phyloP scores from a whole-genome alignment of 306 rosid genomes.

The Cucurbita moschata region DNA sequence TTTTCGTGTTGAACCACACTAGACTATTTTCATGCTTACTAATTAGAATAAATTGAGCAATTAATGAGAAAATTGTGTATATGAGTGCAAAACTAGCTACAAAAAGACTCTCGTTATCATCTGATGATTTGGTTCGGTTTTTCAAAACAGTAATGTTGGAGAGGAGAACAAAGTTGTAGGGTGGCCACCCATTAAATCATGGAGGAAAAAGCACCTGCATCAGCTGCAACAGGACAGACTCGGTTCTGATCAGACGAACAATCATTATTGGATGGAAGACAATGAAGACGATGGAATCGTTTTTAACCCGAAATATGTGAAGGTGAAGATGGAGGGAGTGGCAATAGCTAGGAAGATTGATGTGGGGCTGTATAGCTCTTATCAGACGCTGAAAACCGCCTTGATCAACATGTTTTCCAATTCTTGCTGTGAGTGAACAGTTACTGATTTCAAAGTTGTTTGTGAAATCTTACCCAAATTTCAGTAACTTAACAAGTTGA shows the following conservation, averaged over 20 bases:
- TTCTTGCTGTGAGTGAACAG: constrained; percentile 18
- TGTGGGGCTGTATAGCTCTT: constrained; percentile 38
- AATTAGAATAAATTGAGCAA: too few relatives aligned
- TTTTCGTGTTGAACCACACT: too few relatives aligned
- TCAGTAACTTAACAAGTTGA: background rate
- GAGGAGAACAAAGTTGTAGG: constrained; percentile 44
- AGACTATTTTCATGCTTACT: too few relatives aligned
- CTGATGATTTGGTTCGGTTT: background rate
- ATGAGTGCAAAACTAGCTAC: too few relatives aligned
- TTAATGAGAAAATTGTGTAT: too few relatives aligned
- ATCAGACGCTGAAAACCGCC: constrained; percentile 30
- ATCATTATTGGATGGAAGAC: constrained; percentile 3
- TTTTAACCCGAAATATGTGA: constrained; percentile 33
- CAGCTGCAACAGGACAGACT: constrained; percentile 13
- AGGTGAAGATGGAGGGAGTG: constrained; percentile 83
- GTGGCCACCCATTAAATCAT: constrained; percentile 84
- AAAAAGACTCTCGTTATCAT: too few relatives aligned
- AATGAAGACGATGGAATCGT: constrained; percentile 16
- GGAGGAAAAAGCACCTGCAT: constrained; percentile 45
- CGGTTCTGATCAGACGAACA: constrained; percentile 7
- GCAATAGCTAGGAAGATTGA: constrained; percentile 55
- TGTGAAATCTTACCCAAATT: background rate
- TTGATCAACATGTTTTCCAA: constrained; percentile 46
- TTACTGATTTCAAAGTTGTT: background rate
- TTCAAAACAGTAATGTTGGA: constrained; percentile 16